Evolutionary conservation across 768 basidiomycete species (phyloP).

Genomic region (Leucogyrophana mollusca): DNA sequence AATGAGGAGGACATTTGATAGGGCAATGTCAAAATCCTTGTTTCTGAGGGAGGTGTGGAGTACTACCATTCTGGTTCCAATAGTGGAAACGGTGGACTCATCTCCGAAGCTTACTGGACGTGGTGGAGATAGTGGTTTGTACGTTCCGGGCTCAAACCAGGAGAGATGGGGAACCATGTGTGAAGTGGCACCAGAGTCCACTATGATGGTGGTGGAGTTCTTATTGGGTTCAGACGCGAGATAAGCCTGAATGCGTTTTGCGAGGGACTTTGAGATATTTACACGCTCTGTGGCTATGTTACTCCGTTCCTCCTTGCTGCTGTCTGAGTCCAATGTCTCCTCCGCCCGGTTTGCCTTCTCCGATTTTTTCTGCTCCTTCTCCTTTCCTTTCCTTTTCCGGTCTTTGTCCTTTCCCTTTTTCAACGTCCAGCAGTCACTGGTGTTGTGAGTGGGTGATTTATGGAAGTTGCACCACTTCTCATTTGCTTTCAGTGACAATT

Average conservation of each 20-base stretch:
- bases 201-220: too few species aligned
- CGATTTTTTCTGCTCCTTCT: not conserved
- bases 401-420: not conserved
- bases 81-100: too few species aligned
- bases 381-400: not conserved
- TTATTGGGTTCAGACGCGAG: too few species aligned
- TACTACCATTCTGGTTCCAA: too few species aligned
- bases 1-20: not conserved
- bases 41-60: too few species aligned
- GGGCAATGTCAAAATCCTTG: not conserved
- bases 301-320: not conserved
- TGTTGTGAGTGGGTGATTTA: not conserved
- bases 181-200: too few species aligned
- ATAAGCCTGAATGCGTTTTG: not conserved
- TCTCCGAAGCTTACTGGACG: too few species aligned
- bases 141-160: too few species aligned
- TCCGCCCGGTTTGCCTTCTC: too few species aligned
- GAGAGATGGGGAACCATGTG: too few species aligned
- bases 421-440: not conserved
- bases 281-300: not conserved
- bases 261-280: not conserved
- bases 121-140: too few species aligned
- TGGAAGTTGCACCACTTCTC: not conserved
- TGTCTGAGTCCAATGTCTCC: not conserved
- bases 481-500: not conserved